Percentiles rank a stretch among this genome's conserved stretches.
Conservation (phyloP, 352 stramenopile genomes). For the Globisporangium takayamanum region DNA sequence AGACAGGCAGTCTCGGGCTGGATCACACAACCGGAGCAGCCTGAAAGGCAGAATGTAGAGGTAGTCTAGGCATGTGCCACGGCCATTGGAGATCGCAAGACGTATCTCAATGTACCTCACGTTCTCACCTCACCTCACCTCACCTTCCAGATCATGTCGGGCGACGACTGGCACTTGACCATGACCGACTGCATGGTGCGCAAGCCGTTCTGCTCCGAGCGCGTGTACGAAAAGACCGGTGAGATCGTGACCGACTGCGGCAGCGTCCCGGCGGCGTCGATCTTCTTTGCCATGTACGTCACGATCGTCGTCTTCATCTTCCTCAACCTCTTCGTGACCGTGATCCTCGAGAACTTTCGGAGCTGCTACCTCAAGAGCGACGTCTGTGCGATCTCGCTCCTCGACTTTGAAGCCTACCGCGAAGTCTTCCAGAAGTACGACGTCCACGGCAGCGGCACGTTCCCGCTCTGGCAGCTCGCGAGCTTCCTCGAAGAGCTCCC, state of each 20-base stretch:
- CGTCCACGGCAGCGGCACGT: slow-evolving; percentile 35
- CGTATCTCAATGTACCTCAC: no score
- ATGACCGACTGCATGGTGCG: slow-evolving; percentile 75
- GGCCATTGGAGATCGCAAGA: no score
- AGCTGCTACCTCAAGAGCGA: slow-evolving; percentile 74
- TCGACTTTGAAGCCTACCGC: slow-evolving; percentile 71
- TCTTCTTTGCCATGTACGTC: slow-evolving; percentile 73
- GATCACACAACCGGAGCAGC: no score
- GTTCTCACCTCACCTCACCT: no score
- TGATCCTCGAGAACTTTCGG: slow-evolving; percentile 80
- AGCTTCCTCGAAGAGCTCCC: slow-evolving; percentile 55
- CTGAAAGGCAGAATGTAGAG: no score
- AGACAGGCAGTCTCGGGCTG: no score
- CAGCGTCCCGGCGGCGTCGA: slow-evolving; percentile 25
- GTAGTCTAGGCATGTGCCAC: no score
- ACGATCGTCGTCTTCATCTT: slow-evolving; percentile 78
- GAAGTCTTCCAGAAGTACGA: slow-evolving; percentile 69
- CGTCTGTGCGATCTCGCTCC: slow-evolving; percentile 63
- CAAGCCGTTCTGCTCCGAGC: slow-evolving; percentile 54
- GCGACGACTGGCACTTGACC: slow-evolving; percentile 74
- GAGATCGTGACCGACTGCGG: slow-evolving; percentile 57
- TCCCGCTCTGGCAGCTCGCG: slow-evolving; percentile 61
- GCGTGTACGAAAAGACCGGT: slow-evolving; percentile 23
- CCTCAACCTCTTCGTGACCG: slow-evolving; percentile 77
- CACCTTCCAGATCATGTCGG: no score